A percentile compares a stretch with the other conserved stretches of the same genome.
phyloP scores from a whole-genome alignment of 768 basidiomycete species.

The Suillus hirtellus region DNA sequence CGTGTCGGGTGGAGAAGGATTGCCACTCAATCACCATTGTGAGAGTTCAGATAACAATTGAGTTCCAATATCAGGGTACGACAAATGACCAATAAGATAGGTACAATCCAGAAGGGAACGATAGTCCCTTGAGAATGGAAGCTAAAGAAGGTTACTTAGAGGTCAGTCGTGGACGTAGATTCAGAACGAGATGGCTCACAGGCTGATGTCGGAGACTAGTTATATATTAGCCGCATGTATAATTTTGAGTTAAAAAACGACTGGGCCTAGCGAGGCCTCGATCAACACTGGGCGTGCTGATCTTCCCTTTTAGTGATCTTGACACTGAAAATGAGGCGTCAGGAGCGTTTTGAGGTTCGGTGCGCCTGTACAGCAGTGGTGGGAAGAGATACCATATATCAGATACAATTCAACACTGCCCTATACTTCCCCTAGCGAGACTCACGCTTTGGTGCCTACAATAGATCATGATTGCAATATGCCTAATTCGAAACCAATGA shows the following conservation, averaged over 20 bases:
- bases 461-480: not conserved
- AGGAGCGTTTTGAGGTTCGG: not conserved
- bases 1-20: not conserved
- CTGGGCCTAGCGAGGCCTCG: not conserved
- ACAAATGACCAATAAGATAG: not conserved
- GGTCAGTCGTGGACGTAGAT: not conserved
- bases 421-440: not conserved
- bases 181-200: not conserved
- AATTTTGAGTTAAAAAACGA: not conserved
- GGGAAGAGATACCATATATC: not conserved
- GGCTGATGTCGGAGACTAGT: not conserved
- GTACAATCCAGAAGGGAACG: not conserved
- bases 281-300: not conserved
- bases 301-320: not conserved
- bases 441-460: not conserved
- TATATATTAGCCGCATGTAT: not conserved
- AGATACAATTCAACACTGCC: not conserved
- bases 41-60: not conserved
- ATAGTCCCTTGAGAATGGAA: constrained; percentile 1
- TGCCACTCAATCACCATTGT: not conserved
- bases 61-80: not conserved
- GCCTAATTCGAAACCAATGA: not conserved
- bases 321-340: not conserved
- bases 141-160: constrained; percentile 1
- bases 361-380: not conserved